Conservation (phyloP, 345 rosid species). For the Citrus cavaleriei region DNA sequence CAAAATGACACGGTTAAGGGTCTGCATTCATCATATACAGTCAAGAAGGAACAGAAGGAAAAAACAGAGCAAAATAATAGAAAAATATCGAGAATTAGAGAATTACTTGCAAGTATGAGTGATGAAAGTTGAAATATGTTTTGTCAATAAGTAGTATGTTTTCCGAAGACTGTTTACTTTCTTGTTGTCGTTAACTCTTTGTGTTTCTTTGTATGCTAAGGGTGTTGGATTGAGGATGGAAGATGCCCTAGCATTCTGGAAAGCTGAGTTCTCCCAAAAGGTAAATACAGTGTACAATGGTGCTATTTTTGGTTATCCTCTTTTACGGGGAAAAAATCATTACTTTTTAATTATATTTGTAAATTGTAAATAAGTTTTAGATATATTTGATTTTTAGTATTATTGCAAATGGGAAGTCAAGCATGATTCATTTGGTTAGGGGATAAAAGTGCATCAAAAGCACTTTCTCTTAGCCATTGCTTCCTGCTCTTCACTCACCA, state of each 20-base stretch:
- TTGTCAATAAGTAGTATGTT: not conserved
- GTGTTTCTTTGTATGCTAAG: conserved; percentile 27
- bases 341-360: not conserved
- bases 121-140: not conserved
- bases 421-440: not conserved
- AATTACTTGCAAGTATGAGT: not conserved
- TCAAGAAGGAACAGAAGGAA: not conserved
- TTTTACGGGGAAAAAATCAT: not conserved
- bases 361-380: not conserved
- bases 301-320: not conserved
- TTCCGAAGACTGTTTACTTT: not conserved
- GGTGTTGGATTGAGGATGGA: conserved; percentile 92
- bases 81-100: not conserved
- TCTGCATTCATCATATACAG: not conserved
- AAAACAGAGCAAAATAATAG: not conserved
- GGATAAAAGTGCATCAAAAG: not conserved
- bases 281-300: conserved; percentile 27
- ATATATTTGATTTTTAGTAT: not conserved
- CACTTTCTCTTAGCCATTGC: not conserved
- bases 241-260: conserved; percentile 96
- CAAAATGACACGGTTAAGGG: not conserved
- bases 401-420: not conserved
- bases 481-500: not conserved
- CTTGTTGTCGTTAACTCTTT: not conserved
- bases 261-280: conserved; percentile 82